Base-by-base conservation (phyloP, 345 rosid species). In the Adansonia digitata region DNA sequence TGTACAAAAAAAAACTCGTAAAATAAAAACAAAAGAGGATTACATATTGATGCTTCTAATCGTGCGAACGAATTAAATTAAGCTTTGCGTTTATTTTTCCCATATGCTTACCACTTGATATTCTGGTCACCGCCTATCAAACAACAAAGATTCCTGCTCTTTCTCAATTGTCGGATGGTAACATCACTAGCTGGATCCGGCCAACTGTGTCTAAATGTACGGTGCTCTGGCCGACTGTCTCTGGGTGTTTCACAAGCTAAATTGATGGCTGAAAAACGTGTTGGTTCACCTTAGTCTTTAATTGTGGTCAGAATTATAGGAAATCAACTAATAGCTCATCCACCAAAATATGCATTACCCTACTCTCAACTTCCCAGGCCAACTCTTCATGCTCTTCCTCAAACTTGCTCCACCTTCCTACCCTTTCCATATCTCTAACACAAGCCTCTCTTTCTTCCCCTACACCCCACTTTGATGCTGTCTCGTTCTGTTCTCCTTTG, bases 341-440 rank as follows among this genome's bases (percentile, higher is more conserved):
- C 9, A 60, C 65, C 39, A 60, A 60, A 60, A 60, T 29, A 24
- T 15, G 29, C 20, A 60, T 2, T 9, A 60, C 10, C 20, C 65
- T 0, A 1, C 65, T 27, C 65, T 60, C 65, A 29, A 60, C 39
- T 60, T 31, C 20, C 40, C 2, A 29, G 37, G 65, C 40, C 10
- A 60, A 14, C 20, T 60, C 40, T 24, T 14, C 13, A 13, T 71
- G 17, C 39, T 82, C 89, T 45, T 78, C 92, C 27, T 77, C 79
- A 68, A 77, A 81, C 76, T 34, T 64, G 43, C n/a, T 68, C 88
- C 92, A 87, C 4, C 49, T 76, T 20, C 64, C 77, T 71, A 70
- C 82, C 42, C 56, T 79, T 1, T 78, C 81, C 71, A 86, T 85
- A 6, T 81, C 84, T 81, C 72, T 69, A 17, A 77, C 75, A 72